Evolutionary conservation across 2,329 filamentous ascomycete species (phyloP), one percentile per base, ranked within the genome.

Genomic region (Fusarium tupiense): DNA sequence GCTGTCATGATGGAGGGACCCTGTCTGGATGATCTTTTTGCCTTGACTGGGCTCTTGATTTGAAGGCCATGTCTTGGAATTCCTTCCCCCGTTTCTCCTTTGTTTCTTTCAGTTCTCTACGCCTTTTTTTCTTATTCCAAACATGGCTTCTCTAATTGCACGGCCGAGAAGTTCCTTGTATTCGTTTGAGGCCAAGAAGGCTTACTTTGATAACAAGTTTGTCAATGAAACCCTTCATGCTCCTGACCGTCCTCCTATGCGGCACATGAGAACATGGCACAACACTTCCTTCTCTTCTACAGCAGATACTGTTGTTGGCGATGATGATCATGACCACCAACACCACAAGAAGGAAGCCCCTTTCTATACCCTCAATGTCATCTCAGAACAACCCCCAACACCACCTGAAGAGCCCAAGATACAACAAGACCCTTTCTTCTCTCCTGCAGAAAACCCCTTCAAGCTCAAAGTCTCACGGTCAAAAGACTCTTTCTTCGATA

Each of bases 251-350:
- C 33, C 56, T 22, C 9, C 17, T 7, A 6, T 37, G 5, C 20
- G 47, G 6, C 49, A 38, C 12, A 29, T n/a, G 17, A 69, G 35
- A 16, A 14, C 35, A 14, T 69, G 65, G 67, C 40, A 64, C 5
- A 69, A 49, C 29, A 20, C 52, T 19, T 69, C 65, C 2, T 64
- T 69, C 59, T 69, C 67, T 24, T 69, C 67, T 3, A 69, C 65
- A 12, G 46, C 67, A n/a, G 67, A 69, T 1, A 69, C 65, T 49
- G 22, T 69, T 4, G 40, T 69, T 26, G 65, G 59, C 3, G 44
- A 69, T 17, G 43, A 69, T 9, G 64, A 63, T 10, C 10, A 22
- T 9, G 26, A 50, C 1, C 20, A 17, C 11, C 47, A 22, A 4
- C 29, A 52, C 5, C 43, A 29, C 9, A 63, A 50, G 54, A 69